Evolutionary conservation across 352 stramenopile genomes (phyloP).

Genomic region (Phytophthora crassamura): DNA sequence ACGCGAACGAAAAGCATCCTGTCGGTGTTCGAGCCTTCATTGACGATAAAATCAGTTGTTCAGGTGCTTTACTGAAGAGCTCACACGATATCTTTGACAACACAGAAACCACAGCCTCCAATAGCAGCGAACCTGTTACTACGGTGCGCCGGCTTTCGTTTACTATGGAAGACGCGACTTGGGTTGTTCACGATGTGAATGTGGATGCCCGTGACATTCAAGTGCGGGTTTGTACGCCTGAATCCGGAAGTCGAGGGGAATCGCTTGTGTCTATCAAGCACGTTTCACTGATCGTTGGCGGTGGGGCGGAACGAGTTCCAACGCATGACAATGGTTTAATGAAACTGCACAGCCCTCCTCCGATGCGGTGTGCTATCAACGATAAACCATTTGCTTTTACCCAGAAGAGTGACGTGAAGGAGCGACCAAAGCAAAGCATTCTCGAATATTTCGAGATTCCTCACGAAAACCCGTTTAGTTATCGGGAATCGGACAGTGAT

Average conservation of each 20-base stretch:
- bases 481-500: slow-evolving; percentile 57
- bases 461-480: slow-evolving; percentile 80
- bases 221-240: slow-evolving; percentile 66
- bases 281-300: slow-evolving; percentile 60
- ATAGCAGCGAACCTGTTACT: slow-evolving; percentile 3
- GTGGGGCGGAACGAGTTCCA: slow-evolving; percentile 34
- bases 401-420: slow-evolving; percentile 11
- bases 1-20: slow-evolving; percentile 72
- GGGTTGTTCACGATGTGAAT: slow-evolving; percentile 55
- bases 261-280: slow-evolving; percentile 67
- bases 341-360: slow-evolving; percentile 27
- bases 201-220: slow-evolving; percentile 65
- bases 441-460: slow-evolving; percentile 77
- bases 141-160: slow-evolving; percentile 37
- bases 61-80: slow-evolving; percentile 45
- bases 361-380: slow-evolving; percentile 26
- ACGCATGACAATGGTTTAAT: slow-evolving; percentile 37
- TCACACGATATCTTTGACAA: slow-evolving; percentile 36
- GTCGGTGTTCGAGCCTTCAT: slow-evolving; percentile 72
- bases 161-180: slow-evolving; percentile 25
- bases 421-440: slow-evolving; percentile 65
- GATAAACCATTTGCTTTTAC: slow-evolving; percentile 12
- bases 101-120: not conserved
- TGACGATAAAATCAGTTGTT: slow-evolving; percentile 63
- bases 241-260: slow-evolving; percentile 70